Evolutionary conservation across 768 basidiomycete species (phyloP), one percentile per base, ranked within the genome.

Genomic region (Phanerodontia chrysosporium): DNA sequence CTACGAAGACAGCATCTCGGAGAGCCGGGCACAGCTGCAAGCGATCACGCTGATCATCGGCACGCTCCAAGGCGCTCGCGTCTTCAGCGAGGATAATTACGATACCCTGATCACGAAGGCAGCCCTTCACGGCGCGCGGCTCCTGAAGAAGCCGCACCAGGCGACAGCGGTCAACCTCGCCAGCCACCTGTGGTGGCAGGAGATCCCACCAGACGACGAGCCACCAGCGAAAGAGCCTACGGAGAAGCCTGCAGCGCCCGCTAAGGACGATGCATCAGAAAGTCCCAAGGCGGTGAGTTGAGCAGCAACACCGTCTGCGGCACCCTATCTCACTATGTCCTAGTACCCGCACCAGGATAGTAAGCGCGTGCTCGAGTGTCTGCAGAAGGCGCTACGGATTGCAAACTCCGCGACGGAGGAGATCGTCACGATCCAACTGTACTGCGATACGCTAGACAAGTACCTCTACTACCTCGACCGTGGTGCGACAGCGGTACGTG

Each of bases 101-200:
- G 97, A 98, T 68, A 98, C 96, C 2, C 75, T 99, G 62, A 94
- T 98, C 67, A 98, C 97, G 27, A 98, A 99, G 74, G 97, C 96
- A n/a, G 96, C 96, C 6, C 75, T 98, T 63, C 97, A 99, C 71
- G 95, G 93, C 4, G 91, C 95, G 29, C 96, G 96, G 74, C 74
- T 98, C 63, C 73, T 99, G 73, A 99, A 99, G 82, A 98, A 99
- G 81, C 93, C 93, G 13, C 96, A 98, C 72, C 97, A 98, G 73
- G 90, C 95, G 13, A 92, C 87, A 9, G 97, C 96, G 4, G 97
- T 98, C 22, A 86, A 90, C 51, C 79, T 94, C 29, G 97, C 97
- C 8, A 97, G 95, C 70, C 97, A 99, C 74, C 75, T 99, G 65
- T 99, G 96, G 96, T 99, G 95, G 95, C 97, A 98, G 70, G 89